A percentile compares a stretch with the other conserved stretches of the same genome.
These are phyloP conservation scores for Leccinum longicurvipes DNA, from an alignment of 768 basidiomycete species.

Conservation along the genomic window DNA sequence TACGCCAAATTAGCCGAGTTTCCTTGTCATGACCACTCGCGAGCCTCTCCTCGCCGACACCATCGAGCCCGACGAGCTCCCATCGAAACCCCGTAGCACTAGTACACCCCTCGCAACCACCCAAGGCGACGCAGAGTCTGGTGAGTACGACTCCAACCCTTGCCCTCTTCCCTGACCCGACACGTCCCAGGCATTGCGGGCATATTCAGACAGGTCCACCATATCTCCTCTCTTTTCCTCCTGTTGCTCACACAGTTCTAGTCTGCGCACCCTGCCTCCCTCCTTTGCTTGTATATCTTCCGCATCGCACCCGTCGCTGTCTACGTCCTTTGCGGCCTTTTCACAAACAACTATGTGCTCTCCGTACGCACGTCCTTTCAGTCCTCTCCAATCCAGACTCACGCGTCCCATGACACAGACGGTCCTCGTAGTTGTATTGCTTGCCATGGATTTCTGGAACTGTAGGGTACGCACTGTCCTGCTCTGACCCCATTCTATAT, in stretches of 20 bases:
- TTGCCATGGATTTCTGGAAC: slow-evolving; percentile 99
- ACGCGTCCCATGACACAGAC: slow-evolving; percentile 44
- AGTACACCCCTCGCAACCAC: slow-evolving; percentile 59
- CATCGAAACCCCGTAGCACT: slow-evolving; percentile 27
- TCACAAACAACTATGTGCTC: slow-evolving; percentile 88
- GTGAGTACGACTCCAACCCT: neutral
- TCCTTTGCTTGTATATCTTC: slow-evolving; percentile 91
- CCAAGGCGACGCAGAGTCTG: slow-evolving; percentile 16
- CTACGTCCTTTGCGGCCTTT: slow-evolving; percentile 91
- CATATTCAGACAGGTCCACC: slow-evolving; percentile 69
- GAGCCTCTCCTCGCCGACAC: slow-evolving; percentile 66
- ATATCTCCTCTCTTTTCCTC: neutral
- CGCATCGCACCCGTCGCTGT: slow-evolving; percentile 83
- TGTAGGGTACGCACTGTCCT: slow-evolving; percentile 58
- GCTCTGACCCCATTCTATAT: neutral
- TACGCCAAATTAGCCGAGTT: slow-evolving; percentile 1
- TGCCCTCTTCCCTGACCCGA: slow-evolving; percentile 3
- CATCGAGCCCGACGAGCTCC: slow-evolving; percentile 82
- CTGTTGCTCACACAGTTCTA: slow-evolving; percentile 29
- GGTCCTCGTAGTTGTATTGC: slow-evolving; percentile 86
- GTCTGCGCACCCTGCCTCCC: slow-evolving; percentile 77
- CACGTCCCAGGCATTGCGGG: slow-evolving; percentile 56
- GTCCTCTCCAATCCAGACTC: neutral
- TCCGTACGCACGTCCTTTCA: slow-evolving; percentile 54
- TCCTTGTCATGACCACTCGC: slow-evolving; percentile 47